phyloP scores from a whole-genome alignment of 2,329 filamentous ascomycete species.

The Ophiognomonia clavigignenti-juglandacearum region DNA sequence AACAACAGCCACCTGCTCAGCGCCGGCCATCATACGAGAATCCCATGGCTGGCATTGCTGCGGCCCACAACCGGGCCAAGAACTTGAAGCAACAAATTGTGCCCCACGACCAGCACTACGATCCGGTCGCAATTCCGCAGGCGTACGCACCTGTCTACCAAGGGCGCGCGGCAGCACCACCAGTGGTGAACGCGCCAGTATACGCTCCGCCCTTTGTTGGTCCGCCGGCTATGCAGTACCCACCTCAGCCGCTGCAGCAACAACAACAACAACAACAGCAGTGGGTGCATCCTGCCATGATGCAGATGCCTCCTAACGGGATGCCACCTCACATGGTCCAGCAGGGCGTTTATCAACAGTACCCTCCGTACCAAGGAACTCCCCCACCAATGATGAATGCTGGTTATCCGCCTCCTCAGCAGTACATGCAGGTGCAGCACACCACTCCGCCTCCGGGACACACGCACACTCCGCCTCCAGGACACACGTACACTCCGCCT shows the following conservation, averaged over 20 bases:
- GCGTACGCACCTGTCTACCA: slow-evolving; percentile 32
- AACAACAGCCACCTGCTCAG: slow-evolving; percentile 3
- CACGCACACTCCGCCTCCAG: slow-evolving; percentile 6
- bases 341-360: slow-evolving; percentile 11
- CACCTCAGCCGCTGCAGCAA: slow-evolving; percentile 8
- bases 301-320: slow-evolving; percentile 3
- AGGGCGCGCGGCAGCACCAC: slow-evolving; percentile 24
- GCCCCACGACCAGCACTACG: slow-evolving; percentile 30
- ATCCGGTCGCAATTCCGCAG: slow-evolving; percentile 31
- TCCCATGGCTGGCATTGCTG: not conserved
- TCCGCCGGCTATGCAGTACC: slow-evolving; percentile 13
- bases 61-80: not conserved
- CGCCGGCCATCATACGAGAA: slow-evolving; percentile 8
- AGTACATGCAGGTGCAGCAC: slow-evolving; percentile 9
- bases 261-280: slow-evolving; percentile 10
- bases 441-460: not conserved
- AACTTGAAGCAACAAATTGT: slow-evolving; percentile 11
- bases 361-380: slow-evolving; percentile 11
- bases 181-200: slow-evolving; percentile 17
- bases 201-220: slow-evolving; percentile 15
- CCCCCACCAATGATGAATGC: slow-evolving; percentile 10
- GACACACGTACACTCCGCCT: slow-evolving; percentile 1
- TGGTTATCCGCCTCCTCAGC: slow-evolving; percentile 11
- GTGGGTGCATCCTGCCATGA: slow-evolving; percentile 12
- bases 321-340: slow-evolving; percentile 10